phyloP scores from a whole-genome alignment of 306 rosid species.

The Prosopis cineraria region DNA sequence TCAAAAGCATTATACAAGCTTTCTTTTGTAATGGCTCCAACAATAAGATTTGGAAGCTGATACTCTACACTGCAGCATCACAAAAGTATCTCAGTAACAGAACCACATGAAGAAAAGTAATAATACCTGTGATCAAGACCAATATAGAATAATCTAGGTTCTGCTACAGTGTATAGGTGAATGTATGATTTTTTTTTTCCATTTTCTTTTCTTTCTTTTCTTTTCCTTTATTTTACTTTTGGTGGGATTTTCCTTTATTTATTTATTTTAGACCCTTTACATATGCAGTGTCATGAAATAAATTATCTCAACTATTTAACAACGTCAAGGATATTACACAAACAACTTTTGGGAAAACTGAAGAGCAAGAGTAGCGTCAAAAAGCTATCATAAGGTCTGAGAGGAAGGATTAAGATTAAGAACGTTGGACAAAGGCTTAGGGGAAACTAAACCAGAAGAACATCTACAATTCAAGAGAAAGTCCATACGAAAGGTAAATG shows the following conservation, averaged over 20 bases:
- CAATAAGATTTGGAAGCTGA: conserved; percentile 97
- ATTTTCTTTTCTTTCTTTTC: no score
- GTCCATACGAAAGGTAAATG: neutral
- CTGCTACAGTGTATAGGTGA: neutral
- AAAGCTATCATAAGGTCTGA: conserved; percentile 17
- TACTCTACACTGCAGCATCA: conserved; percentile 79
- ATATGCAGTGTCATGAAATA: neutral
- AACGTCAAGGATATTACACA: conserved; percentile 5
- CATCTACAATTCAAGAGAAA: neutral
- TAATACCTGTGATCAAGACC: conserved; percentile 16
- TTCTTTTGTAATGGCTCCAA: conserved; percentile 94
- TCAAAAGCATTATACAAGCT: conserved; percentile 93
- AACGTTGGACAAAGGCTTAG: neutral
- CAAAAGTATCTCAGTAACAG: conserved; percentile 21
- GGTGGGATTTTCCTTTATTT: no score
- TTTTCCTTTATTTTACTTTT: no score
- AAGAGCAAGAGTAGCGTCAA: conserved; percentile 12
- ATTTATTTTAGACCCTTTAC: no score
- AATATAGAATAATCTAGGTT: conserved; percentile 30
- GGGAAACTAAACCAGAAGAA: neutral
- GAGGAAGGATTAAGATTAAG: neutral
- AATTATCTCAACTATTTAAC: neutral
- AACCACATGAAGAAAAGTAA: conserved; percentile 13
- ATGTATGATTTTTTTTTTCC: neutral
- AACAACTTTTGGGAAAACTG: neutral